Evolutionary conservation across 2,329 filamentous ascomycete genomes (phyloP).

Genomic region (Aspergillus terreus): DNA sequence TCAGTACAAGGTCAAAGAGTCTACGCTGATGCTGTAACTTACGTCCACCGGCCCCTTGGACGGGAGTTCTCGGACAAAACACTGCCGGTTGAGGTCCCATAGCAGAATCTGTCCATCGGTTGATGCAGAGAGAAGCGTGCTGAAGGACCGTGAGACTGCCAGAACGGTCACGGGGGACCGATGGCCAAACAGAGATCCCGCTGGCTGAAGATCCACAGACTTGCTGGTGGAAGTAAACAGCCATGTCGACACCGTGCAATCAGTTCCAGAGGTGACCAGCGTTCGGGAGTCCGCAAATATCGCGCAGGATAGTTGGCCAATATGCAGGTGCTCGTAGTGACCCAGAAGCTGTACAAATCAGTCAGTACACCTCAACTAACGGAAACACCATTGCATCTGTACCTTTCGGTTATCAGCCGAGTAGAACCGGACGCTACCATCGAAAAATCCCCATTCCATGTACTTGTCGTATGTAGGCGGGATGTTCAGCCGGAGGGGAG

Average conservation of each 20-base stretch:
- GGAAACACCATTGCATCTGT: constrained; percentile 11
- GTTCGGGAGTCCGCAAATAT: constrained; percentile 86
- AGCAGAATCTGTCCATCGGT: constrained; percentile 78
- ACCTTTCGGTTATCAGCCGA: constrained; percentile 75
- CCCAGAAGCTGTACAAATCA: constrained; percentile 58
- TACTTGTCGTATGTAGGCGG: constrained; percentile 85
- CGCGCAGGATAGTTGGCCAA: constrained; percentile 80
- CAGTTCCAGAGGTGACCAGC: constrained; percentile 84
- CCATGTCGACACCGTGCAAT: constrained; percentile 87
- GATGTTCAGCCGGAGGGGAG: constrained; percentile 80
- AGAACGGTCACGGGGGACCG: constrained; percentile 77
- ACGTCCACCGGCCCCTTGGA: constrained; percentile 50
- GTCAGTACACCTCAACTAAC: not conserved
- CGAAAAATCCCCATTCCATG: constrained; percentile 92
- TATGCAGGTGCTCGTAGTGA: constrained; percentile 89
- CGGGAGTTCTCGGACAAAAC: constrained; percentile 75
- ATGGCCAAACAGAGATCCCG: constrained; percentile 84
- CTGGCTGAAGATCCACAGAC: constrained; percentile 72
- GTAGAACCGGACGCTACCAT: constrained; percentile 90
- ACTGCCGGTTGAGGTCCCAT: constrained; percentile 90
- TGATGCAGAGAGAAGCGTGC: constrained; percentile 79
- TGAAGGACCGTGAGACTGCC: constrained; percentile 82
- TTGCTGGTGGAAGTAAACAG: constrained; percentile 64
- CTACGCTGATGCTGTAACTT: constrained; percentile 10
- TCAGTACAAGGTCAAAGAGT: not conserved